Percentiles rank a stretch among this genome's conserved stretches.
phyloP scores from a whole-genome alignment of 2,329 filamentous ascomycete genomes.

The Meredithiella fracta region DNA sequence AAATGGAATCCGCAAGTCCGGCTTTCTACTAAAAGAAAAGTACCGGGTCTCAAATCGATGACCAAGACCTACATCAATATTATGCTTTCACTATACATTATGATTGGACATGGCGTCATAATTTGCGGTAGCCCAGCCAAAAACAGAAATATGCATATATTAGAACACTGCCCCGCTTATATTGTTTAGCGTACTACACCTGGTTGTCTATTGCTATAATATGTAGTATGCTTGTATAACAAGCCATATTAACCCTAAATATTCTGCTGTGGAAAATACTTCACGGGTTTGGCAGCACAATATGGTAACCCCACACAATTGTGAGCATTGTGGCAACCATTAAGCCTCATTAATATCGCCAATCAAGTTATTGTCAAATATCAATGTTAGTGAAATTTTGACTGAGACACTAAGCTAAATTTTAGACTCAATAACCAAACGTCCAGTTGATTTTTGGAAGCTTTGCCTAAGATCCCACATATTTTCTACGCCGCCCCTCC shows the following conservation, averaged over 20 bases:
- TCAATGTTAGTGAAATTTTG: background rate
- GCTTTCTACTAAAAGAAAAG: no score
- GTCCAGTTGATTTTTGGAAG: background rate
- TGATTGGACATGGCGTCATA: no score
- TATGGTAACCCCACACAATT: slow-evolving; percentile 2
- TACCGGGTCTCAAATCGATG: no score
- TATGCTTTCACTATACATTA: no score
- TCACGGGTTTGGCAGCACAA: slow-evolving; percentile 8
- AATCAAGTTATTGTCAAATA: background rate
- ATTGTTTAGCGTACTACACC: slow-evolving; percentile 3
- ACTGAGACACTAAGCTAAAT: background rate
- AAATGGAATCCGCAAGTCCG: no score
- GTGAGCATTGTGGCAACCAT: slow-evolving; percentile 1
- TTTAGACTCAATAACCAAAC: background rate
- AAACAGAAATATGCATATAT: slow-evolving; percentile 5
- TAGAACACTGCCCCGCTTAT: slow-evolving; percentile 6
- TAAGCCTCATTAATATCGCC: background rate
- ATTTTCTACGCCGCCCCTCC: slow-evolving; percentile 12
- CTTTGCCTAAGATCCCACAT: slow-evolving; percentile 10
- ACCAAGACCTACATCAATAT: no score
- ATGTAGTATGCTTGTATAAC: slow-evolving; percentile 5
- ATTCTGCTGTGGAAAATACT: slow-evolving; percentile 9
- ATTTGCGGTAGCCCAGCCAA: no score
- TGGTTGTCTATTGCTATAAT: background rate
- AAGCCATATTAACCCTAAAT: slow-evolving; percentile 9